Evolutionary conservation across 83 land plant genomes (phyloP), one percentile per base, ranked within the genome.

Genomic region (Larix sibirica): DNA sequence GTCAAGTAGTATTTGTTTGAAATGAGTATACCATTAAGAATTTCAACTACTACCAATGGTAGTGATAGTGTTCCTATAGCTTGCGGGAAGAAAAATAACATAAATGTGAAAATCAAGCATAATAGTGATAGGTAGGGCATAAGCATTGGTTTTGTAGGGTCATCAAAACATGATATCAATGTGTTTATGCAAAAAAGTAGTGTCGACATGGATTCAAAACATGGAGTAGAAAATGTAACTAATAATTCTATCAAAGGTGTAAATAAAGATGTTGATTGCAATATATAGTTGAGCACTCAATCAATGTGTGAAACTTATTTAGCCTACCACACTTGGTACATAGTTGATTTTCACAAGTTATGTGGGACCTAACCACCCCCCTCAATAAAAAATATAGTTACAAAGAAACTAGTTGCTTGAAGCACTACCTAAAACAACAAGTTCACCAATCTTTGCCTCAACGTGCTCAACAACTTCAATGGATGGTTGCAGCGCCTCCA

Each of bases 101-200:
- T 73, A 81, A 64, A n/a, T 62, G 23, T 65, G n/a, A 90, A 81
- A 81, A 77, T 78, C 71, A 92, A 85, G 83, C 88, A 85, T 70
- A 91, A 85, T 63, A 36, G 31, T 60, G 89, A 85, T 23, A 83
- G 36, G 79, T 33, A 14, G 56, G 31, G 10, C 28, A 31, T 58
- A 78, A 26, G 2, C 16, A 4, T 47, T n/a, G 6, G 28, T 23
- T 78, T 20, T 16, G 18, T 47, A 16, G 63, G 33, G 38, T 16
- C 80, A 58, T 24, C 61, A 33, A 36, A 58, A 26, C 20, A 56
- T 78, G 63, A 60, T 58, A 26, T 23, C 79, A 58, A 20, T 26
- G n/a, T 60, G 80, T n/a, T n/a, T 6, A 23, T 26, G 23, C 61
- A 26, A 26, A 16, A 38, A 78, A 78, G 26, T 54, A 78, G 13